A percentile compares a stretch with the other conserved stretches of the same genome.
Conservation (phyloP, 1,284 basidiomycete genomes). For the Tetrapyrgos nigripes region DNA sequence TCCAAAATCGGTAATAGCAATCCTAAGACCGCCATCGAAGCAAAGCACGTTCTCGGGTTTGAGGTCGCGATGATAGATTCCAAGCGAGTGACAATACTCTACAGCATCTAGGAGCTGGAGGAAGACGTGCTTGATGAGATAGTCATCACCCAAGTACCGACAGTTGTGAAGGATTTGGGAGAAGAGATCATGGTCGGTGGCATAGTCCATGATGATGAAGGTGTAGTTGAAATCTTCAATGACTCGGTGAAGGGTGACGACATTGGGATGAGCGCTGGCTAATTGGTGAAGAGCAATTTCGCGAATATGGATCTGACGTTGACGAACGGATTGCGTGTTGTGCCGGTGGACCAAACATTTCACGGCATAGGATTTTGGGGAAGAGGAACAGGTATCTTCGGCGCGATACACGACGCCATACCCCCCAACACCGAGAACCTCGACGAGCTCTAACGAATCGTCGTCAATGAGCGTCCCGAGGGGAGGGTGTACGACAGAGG, state of each 20-base stretch:
- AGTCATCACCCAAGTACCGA: constrained; percentile 80
- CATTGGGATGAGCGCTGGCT: constrained; percentile 85
- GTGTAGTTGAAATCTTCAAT: constrained; percentile 77
- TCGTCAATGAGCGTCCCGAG: constrained; percentile 83
- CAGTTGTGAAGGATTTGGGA: constrained; percentile 81
- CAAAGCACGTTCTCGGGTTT: constrained; percentile 99
- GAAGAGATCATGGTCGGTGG: constrained; percentile 91
- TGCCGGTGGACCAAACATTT: constrained; percentile 83
- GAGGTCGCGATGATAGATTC: constrained; percentile 96
- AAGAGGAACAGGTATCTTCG: constrained; percentile 62
- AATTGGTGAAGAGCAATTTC: constrained; percentile 88
- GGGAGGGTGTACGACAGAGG: constrained; percentile 62
- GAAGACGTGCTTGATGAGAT: constrained; percentile 87
- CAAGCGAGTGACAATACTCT: constrained; percentile 85
- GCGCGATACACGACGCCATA: constrained; percentile 97
- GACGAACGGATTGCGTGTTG: constrained; percentile 60
- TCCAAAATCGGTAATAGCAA: constrained; percentile 96
- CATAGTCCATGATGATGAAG: constrained; percentile 81
- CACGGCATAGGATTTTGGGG: constrained; percentile 80
- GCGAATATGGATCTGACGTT: constrained; percentile 77
- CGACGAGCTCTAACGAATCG: constrained; percentile 85
- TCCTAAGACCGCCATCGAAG: constrained; percentile 78
- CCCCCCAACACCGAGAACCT: constrained; percentile 92
- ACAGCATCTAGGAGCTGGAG: constrained; percentile 94
- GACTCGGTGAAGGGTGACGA: constrained; percentile 91